Base-by-base conservation (phyloP, 1,284 basidiomycete species). In the Tilletia walkeri region DNA sequence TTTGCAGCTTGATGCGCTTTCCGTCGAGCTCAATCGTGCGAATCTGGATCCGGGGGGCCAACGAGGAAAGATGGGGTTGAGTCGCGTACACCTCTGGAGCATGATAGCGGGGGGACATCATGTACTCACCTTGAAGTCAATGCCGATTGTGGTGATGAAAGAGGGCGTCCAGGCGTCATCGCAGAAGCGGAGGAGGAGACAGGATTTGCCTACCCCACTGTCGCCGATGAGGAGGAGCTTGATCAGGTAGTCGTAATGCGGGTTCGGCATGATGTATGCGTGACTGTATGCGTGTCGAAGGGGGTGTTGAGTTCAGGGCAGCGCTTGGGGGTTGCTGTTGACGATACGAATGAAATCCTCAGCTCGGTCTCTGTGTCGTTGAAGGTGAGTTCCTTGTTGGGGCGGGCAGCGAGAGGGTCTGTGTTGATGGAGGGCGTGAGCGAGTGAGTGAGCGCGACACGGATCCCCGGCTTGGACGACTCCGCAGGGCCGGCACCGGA, bases 121-220 rank as follows among this genome's bases (percentile, higher is more conserved):
- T 30, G 24, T n/a, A 16, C 59, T 36, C 59, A 63, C 59, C 77
- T 82, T 82, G 69, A 82, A 82, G 75, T 82, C 82, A 41, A 84
- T 83, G 48, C 94, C 96, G 84, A 99, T 99, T 67, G 95, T 99
- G 66, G 95, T 99, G 86, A 99, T 99, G 88, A 99, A 99, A 53
- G 93, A 95, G 39, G 95, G 95, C 47, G 96, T 99, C 95, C 95
- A 99, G 75, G 95, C 93, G 85, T 99, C 96, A 86, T 99, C 96
- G 85, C 95, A 99, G 89, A 99, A 99, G 76, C 96, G 92, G 72
- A 99, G 89, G 70, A 99, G 88, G 18, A 99, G 88, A 88, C 96
- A 99, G 67, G 95, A 99, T 87, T 99, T 99, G 78, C 96, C 96
- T 79, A 99, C 85, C 69, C 65, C 74, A 14, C 73, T 75, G 66